Evolutionary conservation across 345 rosid genomes (phyloP).

Genomic region (Hirschfeldia incana): DNA sequence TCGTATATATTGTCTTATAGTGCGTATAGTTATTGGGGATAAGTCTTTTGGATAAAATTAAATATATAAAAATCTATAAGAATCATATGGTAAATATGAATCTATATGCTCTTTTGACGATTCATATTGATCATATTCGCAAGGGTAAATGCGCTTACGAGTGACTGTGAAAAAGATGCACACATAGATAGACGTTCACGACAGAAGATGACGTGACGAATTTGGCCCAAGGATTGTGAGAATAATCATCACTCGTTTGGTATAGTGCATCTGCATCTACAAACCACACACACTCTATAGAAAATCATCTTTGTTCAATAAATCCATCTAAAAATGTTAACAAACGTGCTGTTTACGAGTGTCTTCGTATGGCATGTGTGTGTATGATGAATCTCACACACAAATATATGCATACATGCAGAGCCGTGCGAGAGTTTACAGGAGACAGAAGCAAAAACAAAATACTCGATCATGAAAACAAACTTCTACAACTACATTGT

Average conservation of each 20-base stretch:
- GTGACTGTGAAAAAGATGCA: constrained; percentile 29
- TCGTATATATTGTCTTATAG: background rate
- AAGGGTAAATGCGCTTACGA: constrained; percentile 35
- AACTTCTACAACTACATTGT: no score
- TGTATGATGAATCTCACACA: background rate
- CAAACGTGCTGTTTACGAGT: background rate
- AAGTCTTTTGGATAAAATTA: background rate
- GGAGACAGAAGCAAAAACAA: no score
- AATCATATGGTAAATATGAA: constrained; percentile 18
- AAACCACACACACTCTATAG: background rate
- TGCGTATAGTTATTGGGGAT: background rate
- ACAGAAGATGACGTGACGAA: constrained; percentile 38
- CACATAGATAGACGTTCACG: constrained; percentile 32
- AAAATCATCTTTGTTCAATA: background rate
- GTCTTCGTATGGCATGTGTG: background rate
- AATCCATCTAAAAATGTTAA: background rate
- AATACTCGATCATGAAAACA: no score
- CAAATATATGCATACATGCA: background rate
- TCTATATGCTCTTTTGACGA: constrained; percentile 16
- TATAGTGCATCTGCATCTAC: constrained; percentile 13
- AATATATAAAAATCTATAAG: background rate
- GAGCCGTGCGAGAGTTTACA: no score
- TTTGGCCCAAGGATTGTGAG: constrained; percentile 32
- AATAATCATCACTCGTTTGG: constrained; percentile 39
- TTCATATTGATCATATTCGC: constrained; percentile 23